A percentile compares a stretch with the other conserved stretches of the same genome.
These are phyloP conservation scores for Babesia ovis DNA, from an alignment of 169 alveolate species.

Conservation along the genomic window DNA sequence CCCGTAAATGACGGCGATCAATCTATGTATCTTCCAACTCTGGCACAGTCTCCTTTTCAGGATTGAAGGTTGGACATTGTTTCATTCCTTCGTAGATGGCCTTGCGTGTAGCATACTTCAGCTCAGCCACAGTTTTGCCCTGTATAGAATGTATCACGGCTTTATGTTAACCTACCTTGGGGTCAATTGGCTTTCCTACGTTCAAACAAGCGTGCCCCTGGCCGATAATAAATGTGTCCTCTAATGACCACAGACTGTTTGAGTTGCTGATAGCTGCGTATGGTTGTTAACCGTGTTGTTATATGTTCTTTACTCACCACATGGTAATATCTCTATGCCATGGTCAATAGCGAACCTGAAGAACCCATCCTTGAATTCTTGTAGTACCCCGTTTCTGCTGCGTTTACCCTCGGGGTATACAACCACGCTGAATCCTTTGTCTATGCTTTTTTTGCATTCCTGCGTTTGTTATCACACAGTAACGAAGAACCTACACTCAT, in stretches of 20 bases:
- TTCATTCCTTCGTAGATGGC: slow-evolving; percentile 40
- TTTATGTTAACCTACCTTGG: slow-evolving; percentile 8
- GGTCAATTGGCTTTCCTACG: slow-evolving; percentile 58
- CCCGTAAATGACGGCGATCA: too few species aligned
- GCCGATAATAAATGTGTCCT: slow-evolving; percentile 4
- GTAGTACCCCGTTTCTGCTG: slow-evolving; percentile 78
- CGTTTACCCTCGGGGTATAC: slow-evolving; percentile 89
- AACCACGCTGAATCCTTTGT: slow-evolving; percentile 54
- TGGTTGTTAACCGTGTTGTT: not conserved
- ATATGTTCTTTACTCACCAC: slow-evolving; percentile 60
- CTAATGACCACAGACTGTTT: slow-evolving; percentile 1
- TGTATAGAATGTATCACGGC: not conserved
- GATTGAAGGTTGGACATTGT: slow-evolving; percentile 48
- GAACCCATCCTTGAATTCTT: slow-evolving; percentile 85
- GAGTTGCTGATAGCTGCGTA: slow-evolving; percentile 55
- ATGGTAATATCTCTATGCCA: slow-evolving; percentile 81
- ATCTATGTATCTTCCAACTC: slow-evolving; percentile 34
- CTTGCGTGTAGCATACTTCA: slow-evolving; percentile 36
- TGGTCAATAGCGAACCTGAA: slow-evolving; percentile 85
- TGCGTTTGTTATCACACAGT: not conserved
- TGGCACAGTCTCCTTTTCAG: slow-evolving; percentile 37
- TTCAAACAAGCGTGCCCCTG: slow-evolving; percentile 25
- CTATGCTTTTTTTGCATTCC: slow-evolving; percentile 36
- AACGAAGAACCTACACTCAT: slow-evolving; percentile 22
- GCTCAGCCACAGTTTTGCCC: slow-evolving; percentile 60